A percentile compares a stretch with the other conserved stretches of the same genome.
Evolutionary conservation across 2,329 filamentous ascomycete species (phyloP).

Genomic region (Stachybotrys echinatus): DNA sequence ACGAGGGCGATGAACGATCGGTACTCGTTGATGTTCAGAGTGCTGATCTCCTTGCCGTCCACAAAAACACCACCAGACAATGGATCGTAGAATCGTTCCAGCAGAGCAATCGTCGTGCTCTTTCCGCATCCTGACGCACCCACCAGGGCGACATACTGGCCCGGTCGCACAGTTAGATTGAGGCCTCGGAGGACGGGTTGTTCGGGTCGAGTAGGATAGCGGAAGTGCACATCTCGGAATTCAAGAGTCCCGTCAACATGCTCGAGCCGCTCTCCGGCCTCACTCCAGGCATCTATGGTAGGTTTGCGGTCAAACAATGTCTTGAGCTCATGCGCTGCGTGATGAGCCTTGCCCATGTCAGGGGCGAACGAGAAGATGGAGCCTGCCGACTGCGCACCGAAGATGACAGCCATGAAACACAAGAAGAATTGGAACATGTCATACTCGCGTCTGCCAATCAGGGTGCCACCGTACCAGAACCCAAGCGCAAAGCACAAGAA

Average conservation of each 20-base stretch:
- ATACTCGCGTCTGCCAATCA: constrained; percentile 69
- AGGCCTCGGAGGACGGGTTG: constrained; percentile 88
- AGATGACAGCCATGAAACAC: constrained; percentile 82
- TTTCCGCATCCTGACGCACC: constrained; percentile 95
- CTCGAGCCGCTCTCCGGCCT: constrained; percentile 58
- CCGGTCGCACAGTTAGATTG: constrained; percentile 66
- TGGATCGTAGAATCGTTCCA: constrained; percentile 94
- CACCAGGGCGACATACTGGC: constrained; percentile 83
- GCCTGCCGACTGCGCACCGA: constrained; percentile 87
- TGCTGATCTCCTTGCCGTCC: constrained; percentile 76
- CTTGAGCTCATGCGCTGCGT: constrained; percentile 76
- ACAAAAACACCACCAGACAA: constrained; percentile 74
- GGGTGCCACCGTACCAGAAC: constrained; percentile 85
- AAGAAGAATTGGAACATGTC: constrained; percentile 85
- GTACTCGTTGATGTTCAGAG: constrained; percentile 81
- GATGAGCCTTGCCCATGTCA: constrained; percentile 88
- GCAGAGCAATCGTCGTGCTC: constrained; percentile 82
- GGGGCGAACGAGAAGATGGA: constrained; percentile 85
- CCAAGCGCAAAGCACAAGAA: constrained; percentile 82
- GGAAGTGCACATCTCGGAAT: constrained; percentile 89
- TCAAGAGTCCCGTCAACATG: constrained; percentile 73
- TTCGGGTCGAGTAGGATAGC: constrained; percentile 86
- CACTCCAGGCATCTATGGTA: constrained; percentile 74
- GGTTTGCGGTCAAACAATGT: constrained; percentile 79
- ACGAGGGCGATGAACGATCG: constrained; percentile 80